Base-by-base conservation (phyloP, 2,329 filamentous ascomycete species). In the Colletotrichum liriopes region DNA sequence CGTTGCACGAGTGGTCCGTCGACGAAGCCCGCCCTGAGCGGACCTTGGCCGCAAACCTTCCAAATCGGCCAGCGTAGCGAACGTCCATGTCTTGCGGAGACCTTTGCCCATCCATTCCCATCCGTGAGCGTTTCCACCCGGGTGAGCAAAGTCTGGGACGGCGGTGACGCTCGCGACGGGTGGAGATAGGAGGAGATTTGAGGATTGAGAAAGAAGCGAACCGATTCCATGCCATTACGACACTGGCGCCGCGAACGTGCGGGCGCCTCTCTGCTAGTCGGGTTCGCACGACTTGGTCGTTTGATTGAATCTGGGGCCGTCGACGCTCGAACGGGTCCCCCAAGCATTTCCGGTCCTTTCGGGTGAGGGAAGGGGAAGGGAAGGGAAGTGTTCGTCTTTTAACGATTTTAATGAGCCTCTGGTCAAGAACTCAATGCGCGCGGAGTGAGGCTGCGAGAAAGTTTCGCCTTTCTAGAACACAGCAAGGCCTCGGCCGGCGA, bases 141-240 rank as follows among this genome's bases (percentile, higher is more conserved):
- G 23, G 14, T 37, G 35, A 29, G 8, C 29, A 20, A 32, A 4
- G 45, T n/a, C 18, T 35, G 26, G 60, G 29, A 35, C 37, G 56
- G 47, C 11, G 32, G 37, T 63, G 56, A 26, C 39, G 54, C 20
- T 49, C 8, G 39, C n/a, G 52, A 29, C 20, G 54, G 60, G 70
- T 60, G 65, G 70, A 43, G 65, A 63, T 45, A 47, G 43, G 16
- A 72, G 60, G 59, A 72, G 41, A 72, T 72, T 72, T 64, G 65
- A 72, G 70, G 70, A 54, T 49, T 43, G 29, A n/a, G 37, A 41
- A 23, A 47, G 59, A 65, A 56, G 70, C 65, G 49, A 35, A n/a
- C 43, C 43, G 52, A 41, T 18, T 58, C 51, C 54, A 39, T 69
- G 52, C 39, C 52, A 65, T 60, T 72, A 55, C 70, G 70, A 55